Base-by-base conservation (phyloP, 257 asterid genomes). In the Fraxinus anomala region DNA sequence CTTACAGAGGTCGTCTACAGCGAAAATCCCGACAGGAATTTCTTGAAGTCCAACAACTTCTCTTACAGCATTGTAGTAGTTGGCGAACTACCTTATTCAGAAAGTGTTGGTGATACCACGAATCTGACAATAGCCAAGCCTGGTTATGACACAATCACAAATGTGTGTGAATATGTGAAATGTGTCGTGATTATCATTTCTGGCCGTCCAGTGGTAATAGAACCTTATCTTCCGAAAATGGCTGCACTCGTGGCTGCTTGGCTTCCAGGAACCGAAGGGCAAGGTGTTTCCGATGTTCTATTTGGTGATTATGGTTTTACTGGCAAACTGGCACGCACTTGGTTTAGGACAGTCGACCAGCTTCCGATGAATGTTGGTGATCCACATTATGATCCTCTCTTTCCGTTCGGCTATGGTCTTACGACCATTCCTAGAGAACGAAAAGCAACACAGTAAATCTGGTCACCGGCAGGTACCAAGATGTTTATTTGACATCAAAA, bases 241-340 rank as follows among this genome's bases (percentile, higher is more conserved):
- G 89, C 83, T 8, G 88, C 86, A 0, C 85, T 87, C 0, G 86
- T 84, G 17, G 88, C 90, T 36, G 90, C 90, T 24, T 87, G 90
- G 88, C 86, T 87, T 75, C 90, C 90, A 2, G 90, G 90, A 0
- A 84, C 86, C 0, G 90, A 87, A 81, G 90, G 90, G 5, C 90
- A 85, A 71, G 90, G 90, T 4, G 76, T 87, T 56, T 81, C 88
- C 44, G 90, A 87, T 82, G 86, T 74, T 76, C 21, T 87, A 36
- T 87, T 87, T 68, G 88, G 90, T 5, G 88, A 85, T 69, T 85
- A 84, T 14, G 87, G 86, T 37, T 87, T 87, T 30, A 82, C 88
- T 0, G 90, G 90, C 16, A 87, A 87, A 49, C 87, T 87, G 13
- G 79, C 90, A 0, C 81, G 77, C 1, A 82, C 84, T 1, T 87